These are phyloP conservation scores for Camelina neglecta DNA, from an alignment of 345 rosid genomes.

Conservation along the genomic window DNA sequence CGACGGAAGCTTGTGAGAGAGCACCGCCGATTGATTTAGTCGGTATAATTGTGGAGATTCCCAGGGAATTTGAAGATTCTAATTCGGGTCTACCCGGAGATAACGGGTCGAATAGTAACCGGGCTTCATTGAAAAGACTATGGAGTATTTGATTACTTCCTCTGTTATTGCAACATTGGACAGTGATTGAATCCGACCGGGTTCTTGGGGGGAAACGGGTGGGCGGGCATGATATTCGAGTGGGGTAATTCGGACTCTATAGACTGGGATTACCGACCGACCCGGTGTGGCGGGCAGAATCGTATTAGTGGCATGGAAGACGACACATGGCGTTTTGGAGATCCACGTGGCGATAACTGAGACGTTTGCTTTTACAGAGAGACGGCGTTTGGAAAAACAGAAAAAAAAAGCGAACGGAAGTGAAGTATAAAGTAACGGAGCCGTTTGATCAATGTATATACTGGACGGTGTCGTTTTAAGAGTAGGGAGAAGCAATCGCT, in stretches of 20 bases:
- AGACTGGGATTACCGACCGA: background rate
- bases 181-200: constrained; percentile 20
- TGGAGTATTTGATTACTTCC: constrained; percentile 31
- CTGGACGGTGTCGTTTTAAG: constrained; percentile 26
- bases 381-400: constrained; percentile 3
- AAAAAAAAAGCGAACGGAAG: background rate
- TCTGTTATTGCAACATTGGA: background rate
- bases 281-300: constrained; percentile 18
- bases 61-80: constrained; percentile 38
- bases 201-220: background rate
- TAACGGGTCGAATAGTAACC: constrained; percentile 31
- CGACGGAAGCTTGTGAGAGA: constrained; percentile 40
- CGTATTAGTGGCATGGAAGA: constrained; percentile 22
- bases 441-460: constrained; percentile 14
- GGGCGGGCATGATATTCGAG: background rate
- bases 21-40: constrained; percentile 40
- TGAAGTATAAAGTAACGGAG: constrained; percentile 28
- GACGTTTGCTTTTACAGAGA: constrained; percentile 17
- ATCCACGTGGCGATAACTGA: constrained; percentile 29
- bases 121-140: constrained; percentile 45
- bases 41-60: constrained; percentile 47
- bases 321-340: constrained; percentile 32
- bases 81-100: constrained; percentile 29
- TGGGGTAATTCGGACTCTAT: constrained; percentile 11
- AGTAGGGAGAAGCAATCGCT: constrained; percentile 5